Evolutionary conservation across 768 basidiomycete species (phyloP), one percentile per base, ranked within the genome.

Genomic region (Megacollybia marginata): DNA sequence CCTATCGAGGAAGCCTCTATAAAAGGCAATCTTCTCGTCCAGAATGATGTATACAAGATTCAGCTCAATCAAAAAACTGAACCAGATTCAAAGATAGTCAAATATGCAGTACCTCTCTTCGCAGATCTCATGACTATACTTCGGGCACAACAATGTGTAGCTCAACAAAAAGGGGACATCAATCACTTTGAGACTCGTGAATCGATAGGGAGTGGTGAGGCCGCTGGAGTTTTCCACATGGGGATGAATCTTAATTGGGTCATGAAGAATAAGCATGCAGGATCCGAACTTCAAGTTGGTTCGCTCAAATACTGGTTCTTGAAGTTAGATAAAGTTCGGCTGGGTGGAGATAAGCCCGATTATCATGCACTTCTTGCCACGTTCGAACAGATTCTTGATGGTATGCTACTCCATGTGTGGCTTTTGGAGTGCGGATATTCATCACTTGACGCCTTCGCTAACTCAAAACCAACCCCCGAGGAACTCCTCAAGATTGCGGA

Each of bases 191-290:
- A n/a, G n/a, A n/a, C n/a, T n/a, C n/a, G n/a, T n/a, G n/a, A n/a
- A n/a, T n/a, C 35, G 35, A 59, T 1, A 66, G 60, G 54, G 50
- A 52, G 12, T 56, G 56, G 11, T 52, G 55, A 36, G 35, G 16
- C 10, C 10, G 10, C 35, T 57, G 63, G 68, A 0, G 49, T 65
- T 0, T 71, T 72, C 45, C 68, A 72, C 48, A 54, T 66, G 0
- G 50, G 54, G 12, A 57, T 69, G 50, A 71, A 69, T 40, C 55
- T 70, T 2, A 53, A 65, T 19, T 68, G 68, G 65, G 59, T 54
- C 0, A 44, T 69, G 8, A 55, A 67, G 0, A 47, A 62, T 12
- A 46, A 46, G 35, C 16, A 36, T 36, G 35, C 35, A 36, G 35
- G 35, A 10, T 36, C 35, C 16, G 35, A 10, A 10, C 34, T 43